A percentile compares a stretch with the other conserved stretches of the same genome.
phyloP scores from a whole-genome alignment of 306 rosid species.

The Ormosia emarginata region DNA sequence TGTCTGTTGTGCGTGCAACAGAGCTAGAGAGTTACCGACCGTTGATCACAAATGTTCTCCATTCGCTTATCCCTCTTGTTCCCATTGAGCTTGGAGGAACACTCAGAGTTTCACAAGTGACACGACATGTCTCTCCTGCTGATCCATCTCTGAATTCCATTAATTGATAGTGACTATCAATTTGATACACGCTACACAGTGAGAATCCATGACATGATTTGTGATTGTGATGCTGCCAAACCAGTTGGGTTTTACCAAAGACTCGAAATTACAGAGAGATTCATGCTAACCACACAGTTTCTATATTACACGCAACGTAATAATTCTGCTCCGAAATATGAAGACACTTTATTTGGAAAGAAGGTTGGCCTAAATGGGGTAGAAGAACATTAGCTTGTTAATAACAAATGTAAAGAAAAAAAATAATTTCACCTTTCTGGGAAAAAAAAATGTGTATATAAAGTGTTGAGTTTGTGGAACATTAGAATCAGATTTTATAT shows the following conservation, averaged over 20 bases:
- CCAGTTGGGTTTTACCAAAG: not conserved
- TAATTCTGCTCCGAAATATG: not conserved
- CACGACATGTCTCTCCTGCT: not conserved
- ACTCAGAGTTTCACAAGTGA: constrained; percentile 43
- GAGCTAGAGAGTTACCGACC: constrained; percentile 95
- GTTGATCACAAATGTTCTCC: constrained; percentile 79
- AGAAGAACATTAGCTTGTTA: constrained; percentile 7
- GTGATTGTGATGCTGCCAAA: not conserved
- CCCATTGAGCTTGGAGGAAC: constrained; percentile 90
- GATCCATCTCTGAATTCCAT: not conserved
- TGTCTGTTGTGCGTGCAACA: constrained; percentile 96
- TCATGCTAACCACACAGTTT: not conserved
- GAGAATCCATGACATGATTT: not conserved
- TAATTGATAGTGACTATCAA: not conserved
- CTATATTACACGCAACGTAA: not conserved
- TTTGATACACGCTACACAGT: not conserved
- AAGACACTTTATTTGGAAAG: not conserved
- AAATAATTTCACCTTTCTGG: not conserved
- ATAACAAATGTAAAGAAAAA: constrained; percentile 32
- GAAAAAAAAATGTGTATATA: constrained; percentile 32
- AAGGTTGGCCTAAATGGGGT: not conserved
- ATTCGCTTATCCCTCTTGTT: constrained; percentile 88
- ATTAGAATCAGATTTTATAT: not conserved
- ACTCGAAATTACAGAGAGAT: not conserved
- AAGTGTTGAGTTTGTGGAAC: constrained; percentile 12